phyloP scores from a whole-genome alignment of 2,329 filamentous ascomycete genomes.

The Trichoderma lentiforme region DNA sequence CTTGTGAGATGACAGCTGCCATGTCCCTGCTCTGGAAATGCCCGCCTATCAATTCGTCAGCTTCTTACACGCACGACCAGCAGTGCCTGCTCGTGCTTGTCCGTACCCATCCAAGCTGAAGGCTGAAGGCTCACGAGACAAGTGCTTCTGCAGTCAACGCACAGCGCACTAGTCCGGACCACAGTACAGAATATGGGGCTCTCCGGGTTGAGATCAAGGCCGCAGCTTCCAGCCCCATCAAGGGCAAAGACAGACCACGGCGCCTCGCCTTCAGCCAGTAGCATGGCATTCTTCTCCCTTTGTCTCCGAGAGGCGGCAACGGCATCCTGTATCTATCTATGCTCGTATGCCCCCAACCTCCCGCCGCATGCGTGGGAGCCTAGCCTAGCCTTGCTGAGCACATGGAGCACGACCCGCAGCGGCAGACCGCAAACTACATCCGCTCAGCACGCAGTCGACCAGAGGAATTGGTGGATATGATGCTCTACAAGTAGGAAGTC shows the following conservation, averaged over 20 bases:
- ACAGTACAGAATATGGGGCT: neutral
- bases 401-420: slow-evolving; percentile 3
- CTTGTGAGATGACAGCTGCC: slow-evolving; percentile 16
- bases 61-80: neutral
- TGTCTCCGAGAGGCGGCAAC: slow-evolving; percentile 6
- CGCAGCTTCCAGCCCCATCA: neutral
- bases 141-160: neutral
- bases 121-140: neutral
- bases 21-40: neutral
- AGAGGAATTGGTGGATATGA: neutral
- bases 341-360: neutral
- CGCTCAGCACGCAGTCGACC: neutral
- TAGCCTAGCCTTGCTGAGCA: slow-evolving; percentile 2
- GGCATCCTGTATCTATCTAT: neutral
- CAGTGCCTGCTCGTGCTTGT: neutral
- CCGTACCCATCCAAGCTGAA: neutral
- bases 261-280: neutral
- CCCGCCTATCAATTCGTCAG: slow-evolving; percentile 1
- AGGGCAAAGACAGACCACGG: neutral
- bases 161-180: neutral
- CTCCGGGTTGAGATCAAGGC: neutral
- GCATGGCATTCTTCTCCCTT: neutral
- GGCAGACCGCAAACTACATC: neutral
- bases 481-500: neutral
- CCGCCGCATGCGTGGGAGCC: neutral